Evolutionary conservation across 225 moss, liverwort and hornwort genomes (phyloP).

Genomic region (Lunularia cruciata): DNA sequence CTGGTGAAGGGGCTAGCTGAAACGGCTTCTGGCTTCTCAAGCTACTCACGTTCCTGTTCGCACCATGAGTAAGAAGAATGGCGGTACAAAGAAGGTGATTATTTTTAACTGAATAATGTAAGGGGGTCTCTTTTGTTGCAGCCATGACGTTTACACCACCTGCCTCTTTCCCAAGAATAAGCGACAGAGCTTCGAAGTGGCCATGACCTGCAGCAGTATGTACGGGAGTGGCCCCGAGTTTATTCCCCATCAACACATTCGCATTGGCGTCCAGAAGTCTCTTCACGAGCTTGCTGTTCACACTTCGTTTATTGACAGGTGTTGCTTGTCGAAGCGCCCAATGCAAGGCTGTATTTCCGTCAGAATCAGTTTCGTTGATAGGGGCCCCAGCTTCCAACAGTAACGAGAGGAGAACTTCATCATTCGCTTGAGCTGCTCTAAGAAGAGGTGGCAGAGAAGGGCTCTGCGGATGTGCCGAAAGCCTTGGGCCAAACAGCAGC

Average conservation of each 20-base stretch:
- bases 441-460: constrained; percentile 79
- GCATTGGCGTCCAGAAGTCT: constrained; percentile 89
- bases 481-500: constrained; percentile 77
- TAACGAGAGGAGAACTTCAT: constrained; percentile 70
- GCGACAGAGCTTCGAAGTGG: constrained; percentile 83
- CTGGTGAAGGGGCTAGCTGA: constrained; percentile 81
- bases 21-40: constrained; percentile 89
- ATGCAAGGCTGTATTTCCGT: constrained; percentile 90
- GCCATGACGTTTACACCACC: constrained; percentile 94
- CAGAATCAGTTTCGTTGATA: constrained; percentile 85
- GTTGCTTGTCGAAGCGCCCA: constrained; percentile 96
- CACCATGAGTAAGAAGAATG: constrained; percentile 78
- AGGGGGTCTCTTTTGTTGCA: constrained; percentile 86
- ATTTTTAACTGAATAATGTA: constrained; percentile 95
- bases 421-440: constrained; percentile 87
- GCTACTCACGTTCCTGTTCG: constrained; percentile 90
- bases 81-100: constrained; percentile 82
- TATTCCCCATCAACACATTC: constrained; percentile 83
- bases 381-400: constrained; percentile 75
- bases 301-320: constrained; percentile 88
- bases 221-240: constrained; percentile 90
- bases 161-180: constrained; percentile 82
- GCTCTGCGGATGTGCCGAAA: constrained; percentile 88
- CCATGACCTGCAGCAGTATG: constrained; percentile 97
- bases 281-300: constrained; percentile 75